phyloP scores from a whole-genome alignment of 805 yeast species.

The Saccharomycopsis sp. region DNA sequence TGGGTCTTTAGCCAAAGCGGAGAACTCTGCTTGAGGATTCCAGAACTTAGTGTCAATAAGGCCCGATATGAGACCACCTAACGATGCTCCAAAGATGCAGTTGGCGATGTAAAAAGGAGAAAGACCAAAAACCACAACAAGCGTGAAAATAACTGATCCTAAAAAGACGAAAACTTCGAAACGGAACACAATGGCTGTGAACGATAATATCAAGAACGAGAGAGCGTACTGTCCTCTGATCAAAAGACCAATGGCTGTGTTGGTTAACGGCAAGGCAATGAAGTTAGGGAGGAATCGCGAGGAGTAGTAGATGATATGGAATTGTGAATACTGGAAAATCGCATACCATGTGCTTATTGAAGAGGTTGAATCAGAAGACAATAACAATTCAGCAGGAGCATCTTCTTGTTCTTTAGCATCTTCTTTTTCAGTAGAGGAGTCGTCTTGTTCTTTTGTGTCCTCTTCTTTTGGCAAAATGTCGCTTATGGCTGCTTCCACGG shows the following conservation, averaged over 20 bases:
- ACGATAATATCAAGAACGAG: slow-evolving; percentile 49
- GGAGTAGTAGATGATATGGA: slow-evolving; percentile 75
- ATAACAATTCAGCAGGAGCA: slow-evolving; percentile 17
- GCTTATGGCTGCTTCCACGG: slow-evolving; percentile 23
- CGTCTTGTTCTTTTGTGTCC: slow-evolving; percentile 12
- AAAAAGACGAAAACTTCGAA: slow-evolving; percentile 59
- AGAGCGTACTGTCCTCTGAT: slow-evolving; percentile 42
- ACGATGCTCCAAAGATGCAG: slow-evolving; percentile 40
- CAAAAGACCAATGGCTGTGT: slow-evolving; percentile 44
- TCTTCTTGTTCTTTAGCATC: slow-evolving; percentile 20
- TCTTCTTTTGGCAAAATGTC: slow-evolving; percentile 18
- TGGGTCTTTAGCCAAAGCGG: slow-evolving; percentile 31
- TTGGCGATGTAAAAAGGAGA: slow-evolving; percentile 35
- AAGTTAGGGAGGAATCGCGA: slow-evolving; percentile 86
- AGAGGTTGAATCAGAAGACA: slow-evolving; percentile 4
- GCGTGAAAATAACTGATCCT: slow-evolving; percentile 40
- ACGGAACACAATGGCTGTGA: slow-evolving; percentile 64
- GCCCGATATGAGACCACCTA: slow-evolving; percentile 44
- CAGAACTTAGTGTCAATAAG: slow-evolving; percentile 73
- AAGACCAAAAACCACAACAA: slow-evolving; percentile 41
- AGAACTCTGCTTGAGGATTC: slow-evolving; percentile 79
- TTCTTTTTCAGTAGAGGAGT: neutral
- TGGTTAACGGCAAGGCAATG: slow-evolving; percentile 69
- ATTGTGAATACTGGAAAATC: slow-evolving; percentile 56
- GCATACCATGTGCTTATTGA: slow-evolving; percentile 51